Evolutionary conservation across 106 monocot species (phyloP).

Genomic region (Dactylorhiza incarnata): DNA sequence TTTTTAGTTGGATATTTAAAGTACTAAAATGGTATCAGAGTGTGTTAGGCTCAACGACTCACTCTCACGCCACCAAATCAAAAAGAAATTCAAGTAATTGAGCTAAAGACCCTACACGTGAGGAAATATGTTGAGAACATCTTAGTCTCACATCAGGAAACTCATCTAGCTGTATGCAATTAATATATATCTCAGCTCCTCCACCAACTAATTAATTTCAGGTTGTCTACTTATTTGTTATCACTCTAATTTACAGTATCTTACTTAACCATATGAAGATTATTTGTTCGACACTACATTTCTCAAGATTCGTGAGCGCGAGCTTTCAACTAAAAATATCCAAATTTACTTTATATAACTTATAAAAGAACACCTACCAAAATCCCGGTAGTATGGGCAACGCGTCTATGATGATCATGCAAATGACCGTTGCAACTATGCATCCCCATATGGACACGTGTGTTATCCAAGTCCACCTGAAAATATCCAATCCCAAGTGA

Average conservation of each 20-base stretch:
- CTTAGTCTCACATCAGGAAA: no score
- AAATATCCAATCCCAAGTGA: slow-evolving; percentile 83
- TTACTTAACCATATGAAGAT: not conserved
- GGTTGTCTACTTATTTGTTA: no score
- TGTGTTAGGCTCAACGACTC: no score
- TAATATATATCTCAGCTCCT: no score
- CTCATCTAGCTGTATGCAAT: no score
- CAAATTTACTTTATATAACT: not conserved
- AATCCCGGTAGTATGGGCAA: slow-evolving; percentile 41
- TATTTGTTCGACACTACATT: not conserved
- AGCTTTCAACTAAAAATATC: not conserved
- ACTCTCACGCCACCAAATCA: no score
- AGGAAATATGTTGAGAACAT: no score
- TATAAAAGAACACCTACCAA: slow-evolving; percentile 28
- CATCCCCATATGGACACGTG: slow-evolving; percentile 82
- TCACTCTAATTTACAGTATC: not conserved
- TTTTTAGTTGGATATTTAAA: no score
- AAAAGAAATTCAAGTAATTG: no score
- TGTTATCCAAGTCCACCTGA: slow-evolving; percentile 82
- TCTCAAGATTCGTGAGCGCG: not conserved
- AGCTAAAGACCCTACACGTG: no score
- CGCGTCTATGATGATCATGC: slow-evolving; percentile 43
- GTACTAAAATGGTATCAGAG: no score
- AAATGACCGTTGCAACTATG: slow-evolving; percentile 41
- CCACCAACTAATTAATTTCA: no score